Base-by-base conservation (phyloP, 129 eudicot genomes). In the Saposhnikovia divaricata region DNA sequence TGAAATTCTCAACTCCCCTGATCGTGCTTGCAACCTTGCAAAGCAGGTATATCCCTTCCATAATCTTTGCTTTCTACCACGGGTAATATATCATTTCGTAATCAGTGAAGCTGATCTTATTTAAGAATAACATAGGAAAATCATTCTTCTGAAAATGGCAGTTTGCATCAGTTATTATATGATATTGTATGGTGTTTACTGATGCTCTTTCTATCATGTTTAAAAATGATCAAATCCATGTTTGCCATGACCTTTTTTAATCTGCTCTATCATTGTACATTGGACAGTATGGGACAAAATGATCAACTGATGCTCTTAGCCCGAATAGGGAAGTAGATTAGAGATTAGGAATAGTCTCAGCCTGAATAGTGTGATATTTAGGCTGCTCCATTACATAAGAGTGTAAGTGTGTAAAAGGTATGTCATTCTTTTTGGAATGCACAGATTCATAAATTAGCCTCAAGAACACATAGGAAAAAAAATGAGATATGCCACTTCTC, bases 11-110 rank as follows among this genome's bases (percentile, higher is more conserved):
- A 90, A 93, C 80, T 90, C 98, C 45, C 92, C 98, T 72, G 98
- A 93, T 80, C 93, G 96, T 84, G 98, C 98, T 85, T 93, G 98
- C 85, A 89, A 83, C 84, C 98, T 93, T 79, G 98, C 98, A 73
- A 93, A 93, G 84, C 98, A 90, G 96, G 98, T 93, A 90, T 38
- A 5, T 40, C 43, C 9, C 6, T 39, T 6, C 11, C 0, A 3
- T 44, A 9, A 28, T 18, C 2, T 44, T 27, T 78, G 10, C 2
- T 66, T 46, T 5, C 0, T 19, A 5, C 7, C 42, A 12, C 34
- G 16, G 40, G 40, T 66, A 31, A 66, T 65, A 65, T 65, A 13
- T 65, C 1, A 10, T 65, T 38, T 27, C 11, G 39, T 25, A 16
- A 16, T 57, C 12, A 23, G 28, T 57, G 66, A 57, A 1, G 28